Evolutionary conservation across 192 early-diverging fungal genomes (phyloP), one percentile per base, ranked within the genome.

Genomic region (Coemansia sp.): DNA sequence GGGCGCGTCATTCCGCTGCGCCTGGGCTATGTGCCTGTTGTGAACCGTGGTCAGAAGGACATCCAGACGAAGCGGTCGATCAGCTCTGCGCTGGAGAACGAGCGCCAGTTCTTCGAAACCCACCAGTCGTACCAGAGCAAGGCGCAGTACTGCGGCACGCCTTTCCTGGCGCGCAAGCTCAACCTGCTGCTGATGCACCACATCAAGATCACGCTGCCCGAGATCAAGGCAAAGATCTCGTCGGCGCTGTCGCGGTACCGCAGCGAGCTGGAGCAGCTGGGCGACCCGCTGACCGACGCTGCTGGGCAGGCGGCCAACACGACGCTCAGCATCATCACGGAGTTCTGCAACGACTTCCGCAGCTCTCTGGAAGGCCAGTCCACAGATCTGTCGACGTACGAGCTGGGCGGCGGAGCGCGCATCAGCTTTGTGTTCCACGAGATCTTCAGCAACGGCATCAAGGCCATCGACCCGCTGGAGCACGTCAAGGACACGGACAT

Each of bases 111-210:
- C 82, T 99, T 99, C 65, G 95, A 97, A 74, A 93, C 91, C 70
- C 98, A 99, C 75, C 30, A 86, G 14, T 86, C 98, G 14, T 99
- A 99, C 75, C 85, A 87, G 61, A 89, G 85, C 84, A 99, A 99
- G 79, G 95, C 95, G 1, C 92, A 95, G 67, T 99, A 94, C 83
- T 99, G 98, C 73, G 98, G 98, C 45, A 99, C 98, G 19, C 95
- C 96, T 25, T 99, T 92, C 84, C 79, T 99, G 59, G 95, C 96
- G n/a, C 84, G 95, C 61, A 95, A 93, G 75, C 84, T 99, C 10
- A 99, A 96, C 77, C 89, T 96, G 88, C 94, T 99, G 52, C 85
- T 99, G 57, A 98, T 98, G 95, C 94, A 98, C 84, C 98, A 99
- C 75, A 99, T 99, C 76, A 88, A 89, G 54, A 94, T 91, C 65